These are phyloP conservation scores for Saussurea involucrata DNA, from an alignment of 129 eudicot species.

Conservation along the genomic window DNA sequence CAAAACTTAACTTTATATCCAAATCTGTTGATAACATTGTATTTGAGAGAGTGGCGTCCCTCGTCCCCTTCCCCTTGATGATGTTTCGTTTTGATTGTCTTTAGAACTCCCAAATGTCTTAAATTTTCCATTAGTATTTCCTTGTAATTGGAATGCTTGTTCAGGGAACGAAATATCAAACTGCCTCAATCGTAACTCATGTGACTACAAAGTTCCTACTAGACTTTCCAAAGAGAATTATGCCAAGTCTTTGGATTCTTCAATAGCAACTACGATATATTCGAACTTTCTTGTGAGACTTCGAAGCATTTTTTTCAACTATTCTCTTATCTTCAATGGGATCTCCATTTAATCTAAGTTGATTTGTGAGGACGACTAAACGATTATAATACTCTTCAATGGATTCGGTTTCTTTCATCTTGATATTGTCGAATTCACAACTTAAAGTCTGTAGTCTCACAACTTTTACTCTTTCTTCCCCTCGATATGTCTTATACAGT, in stretches of 20 bases:
- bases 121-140: no score
- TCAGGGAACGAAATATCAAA: neutral
- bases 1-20: no score
- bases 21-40: no score
- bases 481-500: no score
- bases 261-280: neutral
- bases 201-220: conserved; percentile 10
- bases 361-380: neutral
- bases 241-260: neutral
- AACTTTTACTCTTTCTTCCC: no score
- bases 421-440: no score
- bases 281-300: neutral
- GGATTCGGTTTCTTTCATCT: no score
- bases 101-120: no score
- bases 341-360: conserved; percentile 4
- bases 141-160: neutral
- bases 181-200: neutral
- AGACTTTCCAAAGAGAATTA: neutral
- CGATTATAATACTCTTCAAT: neutral
- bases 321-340: neutral
- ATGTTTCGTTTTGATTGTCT: no score
- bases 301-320: neutral
- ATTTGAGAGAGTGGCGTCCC: no score
- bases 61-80: no score
- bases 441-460: no score